phyloP scores from a whole-genome alignment of 2,329 filamentous ascomycete genomes.

The Amesomyces nigricolor region DNA sequence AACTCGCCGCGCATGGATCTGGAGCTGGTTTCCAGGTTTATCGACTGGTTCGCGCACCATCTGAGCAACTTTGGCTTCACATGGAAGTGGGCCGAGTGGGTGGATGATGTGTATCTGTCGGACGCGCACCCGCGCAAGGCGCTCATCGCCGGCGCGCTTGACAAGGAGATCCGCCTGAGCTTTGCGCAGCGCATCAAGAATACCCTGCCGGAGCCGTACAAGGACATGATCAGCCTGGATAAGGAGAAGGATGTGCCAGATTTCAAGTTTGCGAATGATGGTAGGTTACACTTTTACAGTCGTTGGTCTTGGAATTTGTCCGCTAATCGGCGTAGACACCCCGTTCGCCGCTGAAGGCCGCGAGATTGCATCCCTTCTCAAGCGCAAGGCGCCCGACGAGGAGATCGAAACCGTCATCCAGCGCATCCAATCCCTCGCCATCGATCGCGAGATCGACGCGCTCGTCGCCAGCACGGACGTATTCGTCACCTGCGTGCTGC shows the following conservation, averaged over 20 bases:
- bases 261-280: conserved; percentile 78
- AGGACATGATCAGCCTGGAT: conserved; percentile 73
- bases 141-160: conserved; percentile 83
- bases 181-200: conserved; percentile 95
- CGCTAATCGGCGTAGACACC: conserved; percentile 41
- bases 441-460: conserved; percentile 66
- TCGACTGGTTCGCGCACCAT: conserved; percentile 98
- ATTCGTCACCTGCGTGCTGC: conserved; percentile 89
- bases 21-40: conserved; percentile 78
- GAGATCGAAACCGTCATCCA: conserved; percentile 79
- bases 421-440: conserved; percentile 73
- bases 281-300: too few species aligned
- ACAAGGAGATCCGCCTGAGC: conserved; percentile 94
- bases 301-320: too few species aligned
- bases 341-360: conserved; percentile 82
- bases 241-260: conserved; percentile 95
- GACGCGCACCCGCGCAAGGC: conserved; percentile 82
- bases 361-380: conserved; percentile 71
- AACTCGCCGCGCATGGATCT: conserved; percentile 78
- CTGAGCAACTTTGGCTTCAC: conserved; percentile 98
- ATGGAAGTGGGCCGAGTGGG: conserved; percentile 99
- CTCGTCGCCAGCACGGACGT: conserved; percentile 85
- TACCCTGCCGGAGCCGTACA: conserved; percentile 80
- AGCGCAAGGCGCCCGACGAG: conserved; percentile 77
- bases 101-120: conserved; percentile 73